Evolutionary conservation across 2,329 filamentous ascomycete species (phyloP).

Genomic region (Clarireedia hainanense): DNA sequence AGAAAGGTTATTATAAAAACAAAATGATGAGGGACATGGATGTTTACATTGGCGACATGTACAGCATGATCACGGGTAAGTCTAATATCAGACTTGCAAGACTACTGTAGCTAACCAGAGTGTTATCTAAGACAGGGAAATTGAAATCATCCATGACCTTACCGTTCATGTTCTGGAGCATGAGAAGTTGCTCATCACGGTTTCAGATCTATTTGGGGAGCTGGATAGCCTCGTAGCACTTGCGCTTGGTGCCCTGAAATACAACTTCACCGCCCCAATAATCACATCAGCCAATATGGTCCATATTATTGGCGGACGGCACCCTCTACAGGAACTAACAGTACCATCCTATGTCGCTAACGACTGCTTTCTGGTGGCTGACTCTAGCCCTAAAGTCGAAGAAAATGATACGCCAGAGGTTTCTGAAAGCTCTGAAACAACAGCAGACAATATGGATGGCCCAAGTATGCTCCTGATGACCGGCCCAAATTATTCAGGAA

Average conservation of each 20-base stretch:
- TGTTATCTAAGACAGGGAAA: constrained; percentile 60
- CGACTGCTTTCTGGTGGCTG: constrained; percentile 61
- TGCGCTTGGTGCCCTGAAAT: constrained; percentile 65
- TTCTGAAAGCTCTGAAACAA: background rate
- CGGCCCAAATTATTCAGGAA: constrained; percentile 93
- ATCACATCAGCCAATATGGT: constrained; percentile 66
- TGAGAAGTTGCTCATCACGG: constrained; percentile 54
- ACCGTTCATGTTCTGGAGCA: constrained; percentile 62
- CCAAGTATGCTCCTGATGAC: constrained; percentile 76
- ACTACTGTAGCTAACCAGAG: background rate
- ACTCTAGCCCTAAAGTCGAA: constrained; percentile 32
- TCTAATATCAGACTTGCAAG: background rate
- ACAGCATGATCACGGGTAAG: constrained; percentile 71
- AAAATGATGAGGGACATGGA: constrained; percentile 74
- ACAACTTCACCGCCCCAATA: constrained; percentile 61
- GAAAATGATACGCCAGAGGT: background rate
- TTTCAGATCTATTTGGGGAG: constrained; percentile 79
- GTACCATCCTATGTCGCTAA: constrained; percentile 80
- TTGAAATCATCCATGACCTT: constrained; percentile 77
- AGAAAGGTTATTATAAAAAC: constrained; percentile 80
- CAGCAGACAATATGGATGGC: constrained; percentile 21
- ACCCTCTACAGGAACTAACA: constrained; percentile 78
- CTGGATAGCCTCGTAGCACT: constrained; percentile 81
- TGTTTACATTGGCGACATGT: constrained; percentile 73
- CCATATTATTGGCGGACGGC: constrained; percentile 68